phyloP scores from a whole-genome alignment of 352 stramenopile genomes.

The Pythium myriotylum region DNA sequence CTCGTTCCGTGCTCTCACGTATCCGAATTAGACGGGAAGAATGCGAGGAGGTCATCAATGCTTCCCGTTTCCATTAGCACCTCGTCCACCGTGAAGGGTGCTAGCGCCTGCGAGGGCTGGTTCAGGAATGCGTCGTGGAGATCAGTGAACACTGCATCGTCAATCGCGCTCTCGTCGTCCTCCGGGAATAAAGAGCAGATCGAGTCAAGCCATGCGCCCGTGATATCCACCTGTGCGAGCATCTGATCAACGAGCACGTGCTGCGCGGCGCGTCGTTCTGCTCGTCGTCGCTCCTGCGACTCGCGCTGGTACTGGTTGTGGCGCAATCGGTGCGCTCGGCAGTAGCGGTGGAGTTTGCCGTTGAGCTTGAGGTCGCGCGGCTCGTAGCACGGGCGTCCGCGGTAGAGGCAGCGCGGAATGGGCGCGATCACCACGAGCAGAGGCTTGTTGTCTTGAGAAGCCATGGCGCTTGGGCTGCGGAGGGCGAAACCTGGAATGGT shows the following conservation, averaged over 20 bases:
- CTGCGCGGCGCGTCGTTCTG: not conserved
- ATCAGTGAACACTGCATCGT: not conserved
- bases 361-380: slow-evolving; percentile 5
- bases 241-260: not conserved
- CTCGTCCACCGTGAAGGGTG: not conserved
- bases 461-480: too few species aligned
- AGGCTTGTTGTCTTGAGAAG: not conserved
- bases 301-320: slow-evolving; percentile 16
- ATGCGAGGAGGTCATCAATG: not conserved
- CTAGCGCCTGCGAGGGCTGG: not conserved
- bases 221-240: not conserved
- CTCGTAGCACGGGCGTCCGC: slow-evolving; percentile 1
- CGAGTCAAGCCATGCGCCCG: not conserved
- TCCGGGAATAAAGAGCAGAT: too few species aligned
- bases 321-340: not conserved
- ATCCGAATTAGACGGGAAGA: not conserved
- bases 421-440: too few species aligned
- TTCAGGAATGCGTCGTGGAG: not conserved
- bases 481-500: too few species aligned
- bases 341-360: slow-evolving; percentile 6
- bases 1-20: too few species aligned
- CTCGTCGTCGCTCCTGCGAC: slow-evolving; percentile 3
- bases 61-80: not conserved
- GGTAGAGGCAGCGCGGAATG: slow-evolving; percentile 1
- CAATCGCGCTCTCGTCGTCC: too few species aligned